A percentile compares a stretch with the other conserved stretches of the same genome.
phyloP scores from a whole-genome alignment of 345 rosid genomes.

The Lepidium didymum region DNA sequence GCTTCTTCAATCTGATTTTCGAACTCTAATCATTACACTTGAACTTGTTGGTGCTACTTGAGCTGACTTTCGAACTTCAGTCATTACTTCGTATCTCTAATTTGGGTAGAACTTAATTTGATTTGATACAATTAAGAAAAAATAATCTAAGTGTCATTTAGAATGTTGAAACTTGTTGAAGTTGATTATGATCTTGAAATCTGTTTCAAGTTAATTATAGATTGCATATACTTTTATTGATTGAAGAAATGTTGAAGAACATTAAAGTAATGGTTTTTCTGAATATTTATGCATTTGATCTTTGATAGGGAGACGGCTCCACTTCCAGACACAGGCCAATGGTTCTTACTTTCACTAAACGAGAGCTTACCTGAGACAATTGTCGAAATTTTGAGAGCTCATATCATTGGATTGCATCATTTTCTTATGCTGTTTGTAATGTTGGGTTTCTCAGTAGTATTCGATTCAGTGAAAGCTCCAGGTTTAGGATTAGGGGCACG shows the following conservation, averaged over 20 bases:
- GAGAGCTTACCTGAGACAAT: slow-evolving; percentile 67
- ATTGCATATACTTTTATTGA: background rate
- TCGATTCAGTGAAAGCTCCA: slow-evolving; percentile 72
- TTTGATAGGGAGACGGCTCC: slow-evolving; percentile 57
- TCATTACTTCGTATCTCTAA: too few relatives aligned
- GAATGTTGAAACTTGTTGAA: background rate
- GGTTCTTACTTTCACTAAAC: slow-evolving; percentile 80
- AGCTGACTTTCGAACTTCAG: too few relatives aligned
- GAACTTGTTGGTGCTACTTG: too few relatives aligned
- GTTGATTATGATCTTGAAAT: background rate
- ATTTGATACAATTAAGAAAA: background rate
- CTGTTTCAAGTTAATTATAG: background rate
- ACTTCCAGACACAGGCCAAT: slow-evolving; percentile 93
- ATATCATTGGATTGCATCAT: slow-evolving; percentile 75
- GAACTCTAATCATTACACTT: background rate
- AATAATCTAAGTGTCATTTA: background rate
- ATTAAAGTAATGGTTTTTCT: background rate
- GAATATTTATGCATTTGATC: background rate
- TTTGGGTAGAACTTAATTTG: background rate
- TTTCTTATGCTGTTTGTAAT: slow-evolving; percentile 82
- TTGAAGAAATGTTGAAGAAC: background rate
- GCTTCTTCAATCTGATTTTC: background rate
- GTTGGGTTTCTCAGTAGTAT: slow-evolving; percentile 85
- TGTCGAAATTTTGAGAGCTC: slow-evolving; percentile 77
- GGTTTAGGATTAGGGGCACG: slow-evolving; percentile 92